Evolutionary conservation across 2,329 filamentous ascomycete genomes (phyloP).

Genomic region (Amauroascus verrucosus): DNA sequence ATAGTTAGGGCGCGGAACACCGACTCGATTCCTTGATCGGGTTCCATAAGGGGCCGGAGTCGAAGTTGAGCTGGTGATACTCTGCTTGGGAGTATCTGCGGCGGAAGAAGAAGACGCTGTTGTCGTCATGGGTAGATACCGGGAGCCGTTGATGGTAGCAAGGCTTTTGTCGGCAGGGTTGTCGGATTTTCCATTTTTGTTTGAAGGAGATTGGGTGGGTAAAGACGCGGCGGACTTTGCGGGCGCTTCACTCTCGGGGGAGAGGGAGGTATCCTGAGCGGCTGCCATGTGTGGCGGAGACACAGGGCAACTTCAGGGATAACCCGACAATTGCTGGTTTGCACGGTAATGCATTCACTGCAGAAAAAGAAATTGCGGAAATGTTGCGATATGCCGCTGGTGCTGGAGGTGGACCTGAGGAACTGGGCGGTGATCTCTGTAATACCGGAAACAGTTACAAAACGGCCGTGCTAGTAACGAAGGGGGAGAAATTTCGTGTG

Average conservation of each 20-base stretch:
- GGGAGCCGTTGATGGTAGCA: constrained; percentile 28
- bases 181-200: constrained; percentile 7
- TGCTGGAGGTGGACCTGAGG: not conserved
- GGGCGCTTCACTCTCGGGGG: constrained; percentile 16
- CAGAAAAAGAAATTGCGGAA: not conserved
- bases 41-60: constrained; percentile 72
- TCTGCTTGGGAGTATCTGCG: constrained; percentile 22
- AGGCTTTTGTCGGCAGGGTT: constrained; percentile 16
- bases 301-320: constrained; percentile 24
- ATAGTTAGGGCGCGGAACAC: constrained; percentile 73
- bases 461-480: not conserved
- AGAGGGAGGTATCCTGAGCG: constrained; percentile 22
- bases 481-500: constrained; percentile 1
- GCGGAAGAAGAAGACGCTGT: constrained; percentile 33
- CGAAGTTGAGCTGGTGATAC: constrained; percentile 29
- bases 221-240: constrained; percentile 17
- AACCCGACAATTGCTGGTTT: constrained; percentile 15
- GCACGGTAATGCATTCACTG: constrained; percentile 18
- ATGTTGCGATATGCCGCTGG: not conserved
- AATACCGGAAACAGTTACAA: constrained; percentile 13
- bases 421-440: not conserved
- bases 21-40: constrained; percentile 75
- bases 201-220: constrained; percentile 9
- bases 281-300: constrained; percentile 23
- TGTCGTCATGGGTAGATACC: constrained; percentile 36